Evolutionary conservation across 176 grass and related monocot genomes (phyloP).

Genomic region (Triticum dicoccoides): DNA sequence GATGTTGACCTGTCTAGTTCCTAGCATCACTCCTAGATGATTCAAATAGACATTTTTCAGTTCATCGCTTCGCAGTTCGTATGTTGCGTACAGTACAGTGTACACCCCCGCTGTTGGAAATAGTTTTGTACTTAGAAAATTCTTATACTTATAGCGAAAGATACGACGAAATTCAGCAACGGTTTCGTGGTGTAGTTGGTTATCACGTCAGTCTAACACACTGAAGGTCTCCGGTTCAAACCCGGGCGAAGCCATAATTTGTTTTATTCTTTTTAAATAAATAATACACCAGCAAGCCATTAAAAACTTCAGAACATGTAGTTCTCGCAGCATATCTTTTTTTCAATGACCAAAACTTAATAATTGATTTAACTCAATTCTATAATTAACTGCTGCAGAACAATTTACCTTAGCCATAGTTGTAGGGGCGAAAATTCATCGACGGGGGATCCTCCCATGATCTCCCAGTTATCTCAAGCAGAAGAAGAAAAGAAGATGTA

Average conservation of each 20-base stretch:
- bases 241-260: constrained; percentile 66
- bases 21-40: neutral
- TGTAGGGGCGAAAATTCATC: neutral
- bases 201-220: constrained; percentile 99
- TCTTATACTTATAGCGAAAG: too few relatives aligned
- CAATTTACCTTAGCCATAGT: constrained; percentile 10
- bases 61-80: neutral
- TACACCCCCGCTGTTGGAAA: neutral
- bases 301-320: neutral
- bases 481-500: too few relatives aligned
- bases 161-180: fast-evolving
- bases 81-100: neutral
- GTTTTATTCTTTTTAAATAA: neutral
- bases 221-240: constrained; percentile 96
- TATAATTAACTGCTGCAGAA: neutral
- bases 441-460: neutral
- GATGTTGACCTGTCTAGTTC: constrained; percentile 8
- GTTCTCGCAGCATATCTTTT: neutral
- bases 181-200: constrained; percentile 99
- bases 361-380: neutral
- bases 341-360: neutral
- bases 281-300: neutral
- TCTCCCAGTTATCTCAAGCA: constrained; percentile 1
- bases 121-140: neutral
- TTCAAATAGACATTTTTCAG: constrained; percentile 7